Percentiles rank a stretch among this genome's conserved stretches.
These are phyloP conservation scores for Hypoxylon subgilvum DNA, from an alignment of 495 filamentous ascomycete species.

Conservation along the genomic window DNA sequence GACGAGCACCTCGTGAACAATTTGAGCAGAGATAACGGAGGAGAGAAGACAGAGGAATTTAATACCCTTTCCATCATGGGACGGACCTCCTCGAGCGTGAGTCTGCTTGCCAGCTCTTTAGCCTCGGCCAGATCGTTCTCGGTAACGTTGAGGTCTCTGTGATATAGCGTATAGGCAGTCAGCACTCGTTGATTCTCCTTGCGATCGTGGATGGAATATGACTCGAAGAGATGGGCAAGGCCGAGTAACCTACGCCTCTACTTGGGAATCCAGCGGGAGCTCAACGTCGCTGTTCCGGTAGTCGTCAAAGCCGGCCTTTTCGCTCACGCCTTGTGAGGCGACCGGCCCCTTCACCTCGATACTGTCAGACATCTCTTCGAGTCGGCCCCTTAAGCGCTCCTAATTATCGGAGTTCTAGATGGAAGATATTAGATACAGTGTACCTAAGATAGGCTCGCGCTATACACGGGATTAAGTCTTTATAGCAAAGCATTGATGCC, in stretches of 20 bases:
- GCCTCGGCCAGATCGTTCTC: conserved; percentile 45
- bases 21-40: no score
- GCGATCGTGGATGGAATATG: no score
- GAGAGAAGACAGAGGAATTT: no score
- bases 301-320: conserved; percentile 9
- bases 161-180: neutral
- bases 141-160: conserved; percentile 38
- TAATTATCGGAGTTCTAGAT: neutral
- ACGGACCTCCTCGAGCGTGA: conserved; percentile 44
- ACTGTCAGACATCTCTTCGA: conserved; percentile 7
- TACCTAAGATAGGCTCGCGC: neutral
- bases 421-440: neutral
- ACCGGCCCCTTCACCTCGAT: conserved; percentile 14
- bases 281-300: conserved; percentile 19
- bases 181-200: neutral
- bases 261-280: conserved; percentile 8
- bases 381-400: neutral
- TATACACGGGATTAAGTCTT: neutral
- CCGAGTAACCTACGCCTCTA: conserved; percentile 17
- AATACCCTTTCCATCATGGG: conserved; percentile 43
- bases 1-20: conserved; percentile 40
- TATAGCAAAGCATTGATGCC: neutral
- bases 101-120: conserved; percentile 35
- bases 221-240: neutral
- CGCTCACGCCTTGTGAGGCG: conserved; percentile 8